Evolutionary conservation across 495 filamentous ascomycete genomes (phyloP).

Genomic region (Bathelium albidoporum): DNA sequence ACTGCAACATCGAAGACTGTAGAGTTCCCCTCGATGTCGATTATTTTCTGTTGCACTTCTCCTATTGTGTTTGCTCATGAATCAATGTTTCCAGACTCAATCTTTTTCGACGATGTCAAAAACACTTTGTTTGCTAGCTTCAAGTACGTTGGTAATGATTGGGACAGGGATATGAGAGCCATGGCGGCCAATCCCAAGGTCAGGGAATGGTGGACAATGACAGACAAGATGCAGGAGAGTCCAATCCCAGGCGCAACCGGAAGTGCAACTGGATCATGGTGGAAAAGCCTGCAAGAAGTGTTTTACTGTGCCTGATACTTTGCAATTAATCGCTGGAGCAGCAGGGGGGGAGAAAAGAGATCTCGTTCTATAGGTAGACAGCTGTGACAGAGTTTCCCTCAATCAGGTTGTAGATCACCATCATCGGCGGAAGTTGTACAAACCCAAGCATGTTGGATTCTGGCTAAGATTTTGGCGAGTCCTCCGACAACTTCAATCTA

Average conservation of each 20-base stretch:
- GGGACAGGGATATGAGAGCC: constrained; percentile 57
- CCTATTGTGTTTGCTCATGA: neutral
- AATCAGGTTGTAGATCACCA: too few relatives aligned
- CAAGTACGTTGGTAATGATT: constrained; percentile 64
- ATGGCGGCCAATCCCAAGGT: constrained; percentile 62
- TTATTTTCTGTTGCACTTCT: constrained; percentile 4
- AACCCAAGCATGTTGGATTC: too few relatives aligned
- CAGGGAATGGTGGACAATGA: constrained; percentile 70
- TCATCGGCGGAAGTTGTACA: too few relatives aligned
- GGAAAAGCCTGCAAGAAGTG: constrained; percentile 61
- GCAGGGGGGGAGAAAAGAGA: neutral
- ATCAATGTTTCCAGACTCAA: constrained; percentile 44
- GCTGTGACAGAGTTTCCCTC: too few relatives aligned
- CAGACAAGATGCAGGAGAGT: constrained; percentile 57
- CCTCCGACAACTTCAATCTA: too few relatives aligned
- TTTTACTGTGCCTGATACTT: constrained; percentile 30
- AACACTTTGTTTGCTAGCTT: constrained; percentile 60
- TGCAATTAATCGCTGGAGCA: neutral
- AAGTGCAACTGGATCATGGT: constrained; percentile 60
- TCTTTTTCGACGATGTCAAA: constrained; percentile 54
- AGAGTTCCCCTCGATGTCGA: constrained; percentile 18
- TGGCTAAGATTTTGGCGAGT: too few relatives aligned
- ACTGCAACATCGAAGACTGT: constrained; percentile 66
- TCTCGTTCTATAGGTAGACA: too few relatives aligned
- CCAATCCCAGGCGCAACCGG: constrained; percentile 52